Conservation (phyloP, 768 basidiomycete genomes). For the Pleurotus salmoneostramineus region DNA sequence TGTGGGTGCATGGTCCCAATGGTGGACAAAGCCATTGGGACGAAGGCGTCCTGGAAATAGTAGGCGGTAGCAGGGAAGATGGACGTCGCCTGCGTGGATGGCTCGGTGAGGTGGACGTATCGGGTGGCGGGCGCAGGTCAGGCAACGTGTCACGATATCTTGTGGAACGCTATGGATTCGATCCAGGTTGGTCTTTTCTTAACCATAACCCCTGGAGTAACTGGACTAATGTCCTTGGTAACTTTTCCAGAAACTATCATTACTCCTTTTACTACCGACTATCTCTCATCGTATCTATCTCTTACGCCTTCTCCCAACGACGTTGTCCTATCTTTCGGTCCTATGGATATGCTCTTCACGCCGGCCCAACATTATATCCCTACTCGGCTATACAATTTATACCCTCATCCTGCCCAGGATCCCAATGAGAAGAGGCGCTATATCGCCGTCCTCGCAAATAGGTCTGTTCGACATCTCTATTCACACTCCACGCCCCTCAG, state of each 20-base stretch:
- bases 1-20: slow-evolving; percentile 64
- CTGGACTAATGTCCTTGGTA: not conserved
- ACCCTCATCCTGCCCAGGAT: slow-evolving; percentile 82
- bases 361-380: slow-evolving; percentile 74
- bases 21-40: slow-evolving; percentile 59
- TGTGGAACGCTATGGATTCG: slow-evolving; percentile 79
- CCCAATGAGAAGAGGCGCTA: slow-evolving; percentile 70
- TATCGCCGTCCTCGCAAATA: slow-evolving; percentile 66
- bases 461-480: slow-evolving; percentile 33
- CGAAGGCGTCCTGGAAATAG: slow-evolving; percentile 70
- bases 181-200: slow-evolving; percentile 45
- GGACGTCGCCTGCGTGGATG: slow-evolving; percentile 69
- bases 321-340: slow-evolving; percentile 75
- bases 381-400: slow-evolving; percentile 68
- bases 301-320: slow-evolving; percentile 69
- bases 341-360: slow-evolving; percentile 74
- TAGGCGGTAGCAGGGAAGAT: slow-evolving; percentile 74
- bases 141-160: slow-evolving; percentile 73
- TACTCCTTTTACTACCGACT: slow-evolving; percentile 74
- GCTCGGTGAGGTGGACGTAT: slow-evolving; percentile 79
- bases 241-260: slow-evolving; percentile 56
- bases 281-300: slow-evolving; percentile 74
- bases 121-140: slow-evolving; percentile 57
- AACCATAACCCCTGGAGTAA: slow-evolving; percentile 6
- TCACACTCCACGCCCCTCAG: not conserved